Evolutionary conservation across 2,329 filamentous ascomycete genomes (phyloP), one percentile per base, ranked within the genome.

Genomic region (Nemania serpens): DNA sequence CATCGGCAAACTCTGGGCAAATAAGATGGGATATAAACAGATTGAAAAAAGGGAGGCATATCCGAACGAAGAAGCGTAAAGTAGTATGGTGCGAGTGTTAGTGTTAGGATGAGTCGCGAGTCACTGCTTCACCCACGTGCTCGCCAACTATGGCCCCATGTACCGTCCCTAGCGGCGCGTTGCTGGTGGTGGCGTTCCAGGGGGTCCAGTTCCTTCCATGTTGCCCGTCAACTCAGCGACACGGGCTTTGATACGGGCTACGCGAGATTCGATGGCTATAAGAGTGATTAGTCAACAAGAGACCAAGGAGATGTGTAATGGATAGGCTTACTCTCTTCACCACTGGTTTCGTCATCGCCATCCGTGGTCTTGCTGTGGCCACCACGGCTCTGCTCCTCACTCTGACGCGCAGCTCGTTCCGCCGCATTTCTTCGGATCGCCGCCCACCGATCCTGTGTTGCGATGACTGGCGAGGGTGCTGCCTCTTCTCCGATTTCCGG

Each of bases 401-500:
- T 87, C 45, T 85, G 81, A 63, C 87, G 83, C 6, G 85, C 81
- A 37, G 90, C 91, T 61, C 93, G 85, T 63, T 95, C 90, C 3
- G 93, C 93, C 11, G 95, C 95, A 70, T 97, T 97, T 82, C 93
- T 94, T 67, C 93, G 87, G 68, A 98, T 97, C 76, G 96, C 92
- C 0, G 94, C 94, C 95, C 95, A 99, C 56, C 94, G 88, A 73
- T 97, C 93, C 66, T 90, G 82, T 34, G 79, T 78, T 3, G 81
- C 79, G 7, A 74, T 65, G 0, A 67, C 55, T 20, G 73, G 71
- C 2, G 73, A 70, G 25, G 75, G 71, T 29, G 74, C 65, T 33
- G 72, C 69, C 36, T 70, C 66, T 47, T 74, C 68, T n/a, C 73
- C 67, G 61, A 71, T 68, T 47, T 69, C 65, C 41, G 74, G 67